Evolutionary conservation across 768 basidiomycete genomes (phyloP).

Genomic region (Artomyces pyxidatus): DNA sequence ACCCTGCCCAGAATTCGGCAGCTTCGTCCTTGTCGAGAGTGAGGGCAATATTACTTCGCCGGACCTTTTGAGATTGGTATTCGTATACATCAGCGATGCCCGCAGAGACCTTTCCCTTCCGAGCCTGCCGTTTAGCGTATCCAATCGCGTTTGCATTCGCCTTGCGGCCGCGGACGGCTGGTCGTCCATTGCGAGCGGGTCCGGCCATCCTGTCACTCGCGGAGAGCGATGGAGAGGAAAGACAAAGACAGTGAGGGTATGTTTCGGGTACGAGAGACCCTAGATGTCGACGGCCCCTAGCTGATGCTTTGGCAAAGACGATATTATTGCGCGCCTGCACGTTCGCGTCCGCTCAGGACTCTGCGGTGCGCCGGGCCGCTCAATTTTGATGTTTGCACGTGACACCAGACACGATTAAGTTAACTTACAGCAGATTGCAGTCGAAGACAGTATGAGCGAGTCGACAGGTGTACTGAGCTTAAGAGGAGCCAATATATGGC

Average conservation of each 20-base stretch:
- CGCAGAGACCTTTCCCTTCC: constrained; percentile 29
- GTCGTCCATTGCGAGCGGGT: neutral
- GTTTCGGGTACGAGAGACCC: neutral
- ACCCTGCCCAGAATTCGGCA: constrained; percentile 15
- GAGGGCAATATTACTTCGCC: constrained; percentile 44
- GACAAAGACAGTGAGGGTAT: neutral
- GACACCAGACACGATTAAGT: too few relatives aligned
- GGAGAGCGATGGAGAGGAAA: neutral
- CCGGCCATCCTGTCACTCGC: neutral
- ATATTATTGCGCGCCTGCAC: neutral
- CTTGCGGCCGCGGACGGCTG: constrained; percentile 8
- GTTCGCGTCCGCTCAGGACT: neutral
- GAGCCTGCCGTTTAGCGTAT: constrained; percentile 42
- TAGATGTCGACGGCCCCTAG: neutral
- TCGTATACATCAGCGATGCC: constrained; percentile 55
- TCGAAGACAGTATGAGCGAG: too few relatives aligned
- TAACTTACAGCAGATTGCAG: neutral
- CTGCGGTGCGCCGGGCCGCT: neutral
- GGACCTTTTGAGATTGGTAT: constrained; percentile 40
- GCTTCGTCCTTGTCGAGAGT: constrained; percentile 53
- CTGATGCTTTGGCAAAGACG: neutral
- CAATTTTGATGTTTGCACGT: neutral
- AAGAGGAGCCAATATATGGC: too few relatives aligned
- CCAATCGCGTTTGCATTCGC: constrained; percentile 42
- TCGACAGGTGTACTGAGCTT: too few relatives aligned